A percentile compares a stretch with the other conserved stretches of the same genome.
Conservation (phyloP, 129 eudicot species). For the Chrysanthemum lavandulifolium region DNA sequence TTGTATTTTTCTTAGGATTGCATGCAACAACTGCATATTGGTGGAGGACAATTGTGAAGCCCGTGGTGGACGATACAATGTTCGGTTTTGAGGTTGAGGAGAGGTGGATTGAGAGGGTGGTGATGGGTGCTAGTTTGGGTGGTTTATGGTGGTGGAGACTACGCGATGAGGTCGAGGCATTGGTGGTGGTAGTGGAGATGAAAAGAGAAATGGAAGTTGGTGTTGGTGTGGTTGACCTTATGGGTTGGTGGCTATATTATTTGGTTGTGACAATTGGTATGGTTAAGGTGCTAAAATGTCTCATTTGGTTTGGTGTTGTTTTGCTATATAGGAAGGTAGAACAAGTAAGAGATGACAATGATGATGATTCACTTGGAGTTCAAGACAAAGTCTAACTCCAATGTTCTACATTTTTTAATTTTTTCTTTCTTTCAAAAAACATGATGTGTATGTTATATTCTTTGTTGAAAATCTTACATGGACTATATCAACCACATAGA, state of each 20-base stretch:
- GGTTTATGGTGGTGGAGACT: conserved; percentile 87
- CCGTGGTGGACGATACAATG: conserved; percentile 86
- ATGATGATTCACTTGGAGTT: conserved; percentile 26
- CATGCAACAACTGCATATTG: conserved; percentile 68
- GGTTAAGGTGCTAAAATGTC: conserved; percentile 61
- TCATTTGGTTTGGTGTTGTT: conserved; percentile 44
- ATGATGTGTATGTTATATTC: too few relatives aligned
- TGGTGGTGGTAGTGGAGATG: conserved; percentile 67
- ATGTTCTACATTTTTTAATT: neutral
- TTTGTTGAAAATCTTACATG: too few relatives aligned
- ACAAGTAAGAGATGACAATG: conserved; percentile 14
- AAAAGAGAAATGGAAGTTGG: conserved; percentile 46
- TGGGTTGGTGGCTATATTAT: conserved; percentile 91
- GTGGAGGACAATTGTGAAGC: conserved; percentile 71
- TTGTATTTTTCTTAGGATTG: conserved; percentile 69
- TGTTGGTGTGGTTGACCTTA: conserved; percentile 44
- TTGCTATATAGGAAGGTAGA: conserved; percentile 38
- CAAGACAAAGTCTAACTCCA: conserved; percentile 37
- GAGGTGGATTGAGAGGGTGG: conserved; percentile 72
- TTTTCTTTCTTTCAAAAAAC: neutral
- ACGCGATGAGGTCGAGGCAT: conserved; percentile 83
- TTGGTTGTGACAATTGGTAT: conserved; percentile 64
- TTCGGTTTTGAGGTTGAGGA: conserved; percentile 55
- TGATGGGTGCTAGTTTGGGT: conserved; percentile 59
- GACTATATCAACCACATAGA: too few relatives aligned